Conservation (phyloP, 129 eudicot species). For the Lactuca saligna region DNA sequence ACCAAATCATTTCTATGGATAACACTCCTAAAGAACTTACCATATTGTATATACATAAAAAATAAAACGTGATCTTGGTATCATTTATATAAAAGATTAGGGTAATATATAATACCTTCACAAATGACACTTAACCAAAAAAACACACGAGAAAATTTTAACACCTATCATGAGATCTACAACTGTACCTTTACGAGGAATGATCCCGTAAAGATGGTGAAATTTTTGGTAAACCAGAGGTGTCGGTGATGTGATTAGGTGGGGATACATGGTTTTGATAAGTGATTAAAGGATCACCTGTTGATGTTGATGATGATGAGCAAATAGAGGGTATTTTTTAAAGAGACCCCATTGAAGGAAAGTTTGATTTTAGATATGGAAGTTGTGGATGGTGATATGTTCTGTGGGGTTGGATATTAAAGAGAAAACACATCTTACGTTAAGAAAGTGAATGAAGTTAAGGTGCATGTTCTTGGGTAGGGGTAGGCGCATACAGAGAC, state of each 20-base stretch:
- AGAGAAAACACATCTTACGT: slow-evolving; percentile 29
- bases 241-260: neutral
- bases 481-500: slow-evolving; percentile 20
- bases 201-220: neutral
- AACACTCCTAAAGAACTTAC: neutral
- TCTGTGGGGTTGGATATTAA: slow-evolving; percentile 15
- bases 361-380: slow-evolving; percentile 6
- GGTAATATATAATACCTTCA: too few relatives aligned
- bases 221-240: neutral
- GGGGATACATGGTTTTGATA: neutral
- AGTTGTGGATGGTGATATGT: slow-evolving; percentile 21
- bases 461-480: slow-evolving; percentile 33
- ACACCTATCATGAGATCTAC: neutral
- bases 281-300: neutral
- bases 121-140: too few relatives aligned
- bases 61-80: neutral
- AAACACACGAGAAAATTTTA: too few relatives aligned
- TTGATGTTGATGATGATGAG: neutral
- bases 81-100: neutral
- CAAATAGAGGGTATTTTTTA: neutral
- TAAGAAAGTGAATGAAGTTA: slow-evolving; percentile 11
- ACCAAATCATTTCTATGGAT: neutral
- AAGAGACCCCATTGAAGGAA: slow-evolving; percentile 20
- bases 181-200: too few relatives aligned
- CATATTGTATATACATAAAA: neutral